A percentile compares a stretch with the other conserved stretches of the same genome.
Conservation (phyloP, 768 basidiomycete species). For the Gelatoporia subvermispora region DNA sequence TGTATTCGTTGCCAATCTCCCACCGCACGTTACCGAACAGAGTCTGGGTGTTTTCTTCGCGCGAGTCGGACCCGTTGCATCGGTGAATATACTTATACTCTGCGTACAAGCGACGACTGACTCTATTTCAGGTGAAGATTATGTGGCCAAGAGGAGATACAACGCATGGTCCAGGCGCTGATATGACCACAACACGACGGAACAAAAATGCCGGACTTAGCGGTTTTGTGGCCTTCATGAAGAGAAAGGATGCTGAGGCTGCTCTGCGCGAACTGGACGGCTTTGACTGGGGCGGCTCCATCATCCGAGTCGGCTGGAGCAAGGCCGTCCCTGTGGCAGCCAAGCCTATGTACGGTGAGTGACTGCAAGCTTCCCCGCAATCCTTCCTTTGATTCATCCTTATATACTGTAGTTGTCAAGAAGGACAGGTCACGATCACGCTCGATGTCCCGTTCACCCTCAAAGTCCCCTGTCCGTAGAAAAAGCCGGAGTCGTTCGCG, state of each 20-base stretch:
- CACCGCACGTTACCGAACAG: conserved; percentile 80
- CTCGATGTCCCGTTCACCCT: conserved; percentile 10
- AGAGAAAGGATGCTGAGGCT: conserved; percentile 81
- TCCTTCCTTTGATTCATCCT: neutral
- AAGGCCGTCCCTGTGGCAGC: conserved; percentile 88
- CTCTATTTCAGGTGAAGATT: conserved; percentile 68
- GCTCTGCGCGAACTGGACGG: conserved; percentile 91
- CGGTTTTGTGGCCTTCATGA: conserved; percentile 98
- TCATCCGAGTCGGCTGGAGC: conserved; percentile 92
- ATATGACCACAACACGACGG: conserved; percentile 69
- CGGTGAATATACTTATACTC: conserved; percentile 44
- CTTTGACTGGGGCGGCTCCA: conserved; percentile 88
- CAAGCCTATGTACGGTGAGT: conserved; percentile 75
- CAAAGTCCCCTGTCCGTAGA: conserved; percentile 31
- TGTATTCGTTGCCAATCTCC: conserved; percentile 92
- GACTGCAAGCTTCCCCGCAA: neutral
- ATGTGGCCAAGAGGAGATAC: conserved; percentile 97
- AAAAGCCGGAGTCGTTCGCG: conserved; percentile 29
- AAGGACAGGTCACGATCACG: conserved; percentile 1
- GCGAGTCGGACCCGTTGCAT: conserved; percentile 86
- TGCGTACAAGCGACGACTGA: conserved; percentile 1
- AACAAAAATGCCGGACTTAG: conserved; percentile 75
- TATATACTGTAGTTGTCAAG: neutral
- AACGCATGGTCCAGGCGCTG: conserved; percentile 60
- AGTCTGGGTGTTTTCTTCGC: conserved; percentile 89